Evolutionary conservation across 2,329 filamentous ascomycete genomes (phyloP).

Genomic region (Ilyonectria sp.): DNA sequence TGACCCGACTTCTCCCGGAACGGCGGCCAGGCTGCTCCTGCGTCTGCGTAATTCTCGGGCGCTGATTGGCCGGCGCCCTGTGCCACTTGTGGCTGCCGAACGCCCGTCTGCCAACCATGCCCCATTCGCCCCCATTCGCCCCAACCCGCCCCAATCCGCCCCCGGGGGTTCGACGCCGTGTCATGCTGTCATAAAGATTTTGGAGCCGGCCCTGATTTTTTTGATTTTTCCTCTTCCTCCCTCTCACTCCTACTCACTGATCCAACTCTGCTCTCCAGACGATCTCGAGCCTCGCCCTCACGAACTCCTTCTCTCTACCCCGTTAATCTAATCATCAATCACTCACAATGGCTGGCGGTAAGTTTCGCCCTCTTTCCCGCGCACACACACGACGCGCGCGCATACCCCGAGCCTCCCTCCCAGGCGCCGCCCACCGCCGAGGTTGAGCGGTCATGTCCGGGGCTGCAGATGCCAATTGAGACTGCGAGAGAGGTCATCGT

Average conservation of each 20-base stretch:
- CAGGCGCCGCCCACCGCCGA: constrained; percentile 6
- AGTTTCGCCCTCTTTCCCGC: constrained; percentile 48
- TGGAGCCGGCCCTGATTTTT: constrained; percentile 38
- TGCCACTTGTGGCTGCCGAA: constrained; percentile 43
- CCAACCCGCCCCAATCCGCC: background rate
- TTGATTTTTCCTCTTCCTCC: constrained; percentile 45
- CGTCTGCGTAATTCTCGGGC: constrained; percentile 52
- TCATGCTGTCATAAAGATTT: constrained; percentile 61
- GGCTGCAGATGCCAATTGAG: constrained; percentile 41
- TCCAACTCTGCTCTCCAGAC: constrained; percentile 33
- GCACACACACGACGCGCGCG: constrained; percentile 19
- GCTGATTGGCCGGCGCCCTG: constrained; percentile 56
- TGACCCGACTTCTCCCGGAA: constrained; percentile 56
- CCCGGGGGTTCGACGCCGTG: constrained; percentile 35
- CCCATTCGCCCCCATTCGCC: background rate
- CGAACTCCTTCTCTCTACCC: constrained; percentile 34
- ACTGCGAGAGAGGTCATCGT: constrained; percentile 21
- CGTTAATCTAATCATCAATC: constrained; percentile 42
- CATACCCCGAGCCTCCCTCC: background rate
- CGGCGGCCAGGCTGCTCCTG: constrained; percentile 34
- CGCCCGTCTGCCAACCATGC: constrained; percentile 22
- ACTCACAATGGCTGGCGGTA: constrained; percentile 63
- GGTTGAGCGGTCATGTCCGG: constrained; percentile 16
- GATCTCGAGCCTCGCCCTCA: constrained; percentile 29
- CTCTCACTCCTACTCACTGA: constrained; percentile 40